These are phyloP conservation scores for Ophiocordyceps robertsii DNA, from an alignment of 2,329 filamentous ascomycete genomes.

Conservation along the genomic window DNA sequence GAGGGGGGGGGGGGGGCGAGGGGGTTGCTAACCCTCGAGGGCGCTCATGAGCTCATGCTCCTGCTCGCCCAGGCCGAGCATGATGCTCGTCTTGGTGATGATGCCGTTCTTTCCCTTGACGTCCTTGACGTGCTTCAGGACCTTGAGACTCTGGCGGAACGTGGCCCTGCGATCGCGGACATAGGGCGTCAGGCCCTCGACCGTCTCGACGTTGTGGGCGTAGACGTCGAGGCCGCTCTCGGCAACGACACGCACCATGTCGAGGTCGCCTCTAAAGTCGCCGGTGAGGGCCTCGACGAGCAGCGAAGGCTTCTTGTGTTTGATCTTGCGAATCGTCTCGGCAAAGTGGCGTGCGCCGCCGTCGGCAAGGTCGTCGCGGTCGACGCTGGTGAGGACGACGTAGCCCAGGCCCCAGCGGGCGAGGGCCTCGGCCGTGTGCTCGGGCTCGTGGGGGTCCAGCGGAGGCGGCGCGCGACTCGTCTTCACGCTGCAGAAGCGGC, in stretches of 20 bases:
- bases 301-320: constrained; percentile 64
- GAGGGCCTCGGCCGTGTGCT: constrained; percentile 90
- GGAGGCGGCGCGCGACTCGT: constrained; percentile 63
- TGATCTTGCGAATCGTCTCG: constrained; percentile 89
- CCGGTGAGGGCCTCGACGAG: constrained; percentile 78
- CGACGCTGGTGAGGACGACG: constrained; percentile 85
- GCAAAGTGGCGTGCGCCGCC: constrained; percentile 84
- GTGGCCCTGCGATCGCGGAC: constrained; percentile 83
- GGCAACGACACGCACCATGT: constrained; percentile 78
- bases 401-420: constrained; percentile 90
- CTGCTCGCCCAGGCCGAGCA: constrained; percentile 89
- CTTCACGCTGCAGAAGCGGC: constrained; percentile 95
- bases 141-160: constrained; percentile 71
- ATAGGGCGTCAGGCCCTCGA: constrained; percentile 77
- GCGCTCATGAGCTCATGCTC: constrained; percentile 75
- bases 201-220: constrained; percentile 94
- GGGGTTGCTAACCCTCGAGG: constrained; percentile 43
- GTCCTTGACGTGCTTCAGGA: constrained; percentile 71
- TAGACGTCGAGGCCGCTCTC: constrained; percentile 87
- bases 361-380: constrained; percentile 83
- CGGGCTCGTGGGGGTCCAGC: constrained; percentile 88
- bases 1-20: too few relatives aligned
- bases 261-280: constrained; percentile 73
- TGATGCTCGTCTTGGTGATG: constrained; percentile 98
- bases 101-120: constrained; percentile 52